Conservation (phyloP, 495 filamentous ascomycete genomes). For the Penicillium antarcticum region DNA sequence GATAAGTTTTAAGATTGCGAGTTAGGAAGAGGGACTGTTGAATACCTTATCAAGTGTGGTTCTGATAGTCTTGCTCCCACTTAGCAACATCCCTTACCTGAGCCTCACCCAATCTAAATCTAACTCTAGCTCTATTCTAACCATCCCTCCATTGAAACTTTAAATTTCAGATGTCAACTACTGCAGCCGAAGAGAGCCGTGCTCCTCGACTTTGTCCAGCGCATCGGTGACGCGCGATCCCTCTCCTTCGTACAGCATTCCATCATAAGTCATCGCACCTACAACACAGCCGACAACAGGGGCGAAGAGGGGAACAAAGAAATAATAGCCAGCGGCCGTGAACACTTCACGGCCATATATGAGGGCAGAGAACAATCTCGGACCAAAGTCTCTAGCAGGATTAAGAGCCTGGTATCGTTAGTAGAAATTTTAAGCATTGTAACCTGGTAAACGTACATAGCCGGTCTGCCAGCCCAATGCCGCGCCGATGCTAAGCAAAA, state of each 20-base stretch:
- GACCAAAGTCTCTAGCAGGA: conserved; percentile 34
- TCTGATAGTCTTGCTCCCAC: no score
- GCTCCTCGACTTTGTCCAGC: conserved; percentile 24
- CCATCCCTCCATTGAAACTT: background rate
- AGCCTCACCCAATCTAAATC: background rate
- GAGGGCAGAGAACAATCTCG: conserved; percentile 33
- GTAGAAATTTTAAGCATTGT: background rate
- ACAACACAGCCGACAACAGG: conserved; percentile 31
- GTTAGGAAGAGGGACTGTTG: no score
- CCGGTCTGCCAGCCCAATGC: conserved; percentile 37
- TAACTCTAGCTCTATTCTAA: background rate
- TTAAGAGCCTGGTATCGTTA: conserved; percentile 28
- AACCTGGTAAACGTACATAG: conserved; percentile 22
- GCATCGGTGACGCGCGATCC: conserved; percentile 32
- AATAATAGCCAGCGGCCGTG: conserved; percentile 30
- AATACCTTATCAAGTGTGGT: no score
- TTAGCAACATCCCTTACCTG: no score
- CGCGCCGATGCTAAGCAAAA: conserved; percentile 31
- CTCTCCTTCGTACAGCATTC: conserved; percentile 29
- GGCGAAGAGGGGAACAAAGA: conserved; percentile 31
- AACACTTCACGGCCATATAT: conserved; percentile 34
- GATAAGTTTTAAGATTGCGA: no score
- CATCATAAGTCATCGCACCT: conserved; percentile 28
- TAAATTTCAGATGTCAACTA: background rate
- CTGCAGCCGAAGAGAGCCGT: conserved; percentile 27